These are phyloP conservation scores for Balansia obtecta DNA, from an alignment of 2,329 filamentous ascomycete genomes.

Conservation along the genomic window DNA sequence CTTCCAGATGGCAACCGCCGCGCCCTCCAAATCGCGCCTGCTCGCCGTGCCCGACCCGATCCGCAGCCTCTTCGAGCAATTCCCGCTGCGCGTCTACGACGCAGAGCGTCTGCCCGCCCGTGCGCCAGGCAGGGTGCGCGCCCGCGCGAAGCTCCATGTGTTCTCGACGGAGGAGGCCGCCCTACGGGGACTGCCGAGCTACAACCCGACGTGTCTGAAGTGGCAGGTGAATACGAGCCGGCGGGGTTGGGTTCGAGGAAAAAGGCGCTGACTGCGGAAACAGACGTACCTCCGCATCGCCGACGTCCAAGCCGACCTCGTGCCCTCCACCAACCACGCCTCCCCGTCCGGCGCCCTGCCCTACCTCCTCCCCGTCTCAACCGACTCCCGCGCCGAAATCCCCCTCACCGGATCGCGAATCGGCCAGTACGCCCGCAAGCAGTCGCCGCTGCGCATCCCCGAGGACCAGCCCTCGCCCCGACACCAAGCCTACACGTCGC, in stretches of 20 bases:
- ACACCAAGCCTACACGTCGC: constrained; percentile 63
- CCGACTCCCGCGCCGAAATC: constrained; percentile 32
- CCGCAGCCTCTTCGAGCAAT: constrained; percentile 70
- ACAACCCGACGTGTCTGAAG: constrained; percentile 86
- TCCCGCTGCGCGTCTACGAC: constrained; percentile 67
- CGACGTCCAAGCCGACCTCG: constrained; percentile 51
- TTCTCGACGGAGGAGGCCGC: constrained; percentile 60
- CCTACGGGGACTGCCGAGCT: constrained; percentile 53
- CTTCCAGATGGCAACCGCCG: constrained; percentile 4
- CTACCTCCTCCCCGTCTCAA: constrained; percentile 55
- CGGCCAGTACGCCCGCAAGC: constrained; percentile 51
- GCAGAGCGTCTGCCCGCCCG: constrained; percentile 62
- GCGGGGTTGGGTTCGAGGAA: background rate
- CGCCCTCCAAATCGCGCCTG: constrained; percentile 18
- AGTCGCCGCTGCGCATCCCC: constrained; percentile 18
- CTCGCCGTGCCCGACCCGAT: constrained; percentile 60
- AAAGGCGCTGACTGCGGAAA: background rate
- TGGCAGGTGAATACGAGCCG: constrained; percentile 62
- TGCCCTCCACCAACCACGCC: constrained; percentile 80
- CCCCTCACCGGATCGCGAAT: constrained; percentile 45
- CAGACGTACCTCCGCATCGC: constrained; percentile 70
- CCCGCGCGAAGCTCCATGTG: constrained; percentile 54
- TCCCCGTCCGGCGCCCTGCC: constrained; percentile 82
- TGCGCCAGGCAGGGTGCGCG: constrained; percentile 27
- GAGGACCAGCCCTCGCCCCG: constrained; percentile 40